Evolutionary conservation across 1,139 yeast species (phyloP).

Genomic region (Scheffersomyces insectosa): DNA sequence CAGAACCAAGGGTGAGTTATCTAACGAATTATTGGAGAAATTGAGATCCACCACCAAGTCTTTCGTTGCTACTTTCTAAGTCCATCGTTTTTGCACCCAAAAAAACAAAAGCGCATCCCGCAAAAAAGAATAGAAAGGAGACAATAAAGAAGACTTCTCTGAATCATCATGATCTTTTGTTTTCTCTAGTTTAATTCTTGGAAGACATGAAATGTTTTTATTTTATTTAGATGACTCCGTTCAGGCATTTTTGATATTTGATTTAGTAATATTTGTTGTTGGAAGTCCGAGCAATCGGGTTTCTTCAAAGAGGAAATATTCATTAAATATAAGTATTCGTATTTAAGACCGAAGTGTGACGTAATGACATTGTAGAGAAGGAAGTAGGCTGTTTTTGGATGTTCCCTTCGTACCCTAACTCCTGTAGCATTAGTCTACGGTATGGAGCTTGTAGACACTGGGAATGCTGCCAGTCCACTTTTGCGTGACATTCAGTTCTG

Average conservation of each 20-base stretch:
- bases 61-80: slow-evolving; percentile 82
- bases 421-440: no score
- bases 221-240: slow-evolving; percentile 2
- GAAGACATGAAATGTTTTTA: slow-evolving; percentile 2
- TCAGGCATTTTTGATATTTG: slow-evolving; percentile 1
- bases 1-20: slow-evolving; percentile 86
- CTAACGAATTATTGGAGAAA: slow-evolving; percentile 82
- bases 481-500: no score
- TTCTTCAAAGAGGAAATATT: no score
- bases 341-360: no score
- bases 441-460: no score
- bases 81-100: slow-evolving; percentile 9
- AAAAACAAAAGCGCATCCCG: slow-evolving; percentile 5
- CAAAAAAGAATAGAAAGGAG: slow-evolving; percentile 1
- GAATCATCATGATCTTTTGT: slow-evolving; percentile 7
- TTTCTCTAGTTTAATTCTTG: slow-evolving; percentile 1
- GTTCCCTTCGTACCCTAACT: no score
- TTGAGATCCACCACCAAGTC: slow-evolving; percentile 90
- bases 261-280: neutral
- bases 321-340: no score
- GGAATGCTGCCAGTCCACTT: no score
- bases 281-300: no score
- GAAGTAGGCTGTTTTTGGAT: no score
- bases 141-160: slow-evolving; percentile 4
- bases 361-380: no score